phyloP scores from a whole-genome alignment of 2,329 filamentous ascomycete genomes.

The Trichoderma aggressivum region DNA sequence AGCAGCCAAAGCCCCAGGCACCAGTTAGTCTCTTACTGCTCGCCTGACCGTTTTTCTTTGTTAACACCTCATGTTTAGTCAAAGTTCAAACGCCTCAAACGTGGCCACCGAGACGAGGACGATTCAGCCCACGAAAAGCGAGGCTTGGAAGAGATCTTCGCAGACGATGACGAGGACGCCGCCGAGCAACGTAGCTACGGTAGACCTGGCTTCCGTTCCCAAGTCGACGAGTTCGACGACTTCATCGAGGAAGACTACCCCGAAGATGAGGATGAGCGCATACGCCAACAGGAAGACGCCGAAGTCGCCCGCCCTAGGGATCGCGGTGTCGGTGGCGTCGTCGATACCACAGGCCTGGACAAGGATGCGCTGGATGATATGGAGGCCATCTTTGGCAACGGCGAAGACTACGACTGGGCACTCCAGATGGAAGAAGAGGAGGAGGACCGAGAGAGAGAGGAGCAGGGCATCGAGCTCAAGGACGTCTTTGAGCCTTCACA shows the following conservation, averaged over 20 bases:
- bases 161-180: constrained; percentile 83
- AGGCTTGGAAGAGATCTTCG: constrained; percentile 89
- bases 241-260: constrained; percentile 97
- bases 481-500: constrained; percentile 98
- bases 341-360: constrained; percentile 81
- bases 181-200: constrained; percentile 51
- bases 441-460: constrained; percentile 72
- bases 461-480: constrained; percentile 86
- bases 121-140: constrained; percentile 62
- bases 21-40: constrained; percentile 56
- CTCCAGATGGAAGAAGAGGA: constrained; percentile 84
- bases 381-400: constrained; percentile 92
- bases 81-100: constrained; percentile 95
- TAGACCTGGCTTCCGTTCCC: constrained; percentile 53
- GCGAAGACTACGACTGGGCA: constrained; percentile 94
- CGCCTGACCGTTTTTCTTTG: neutral
- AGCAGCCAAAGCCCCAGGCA: constrained; percentile 56
- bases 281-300: constrained; percentile 75
- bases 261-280: constrained; percentile 75
- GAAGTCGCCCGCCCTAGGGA: constrained; percentile 81
- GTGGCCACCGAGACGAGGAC: constrained; percentile 74
- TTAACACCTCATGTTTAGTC: constrained; percentile 50
- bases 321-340: constrained; percentile 63
- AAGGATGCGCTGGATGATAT: constrained; percentile 94
- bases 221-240: constrained; percentile 80